Percentiles rank a stretch among this genome's conserved stretches.
phyloP scores from a whole-genome alignment of 176 grass and related monocot genomes.

The Oryza glaberrima region DNA sequence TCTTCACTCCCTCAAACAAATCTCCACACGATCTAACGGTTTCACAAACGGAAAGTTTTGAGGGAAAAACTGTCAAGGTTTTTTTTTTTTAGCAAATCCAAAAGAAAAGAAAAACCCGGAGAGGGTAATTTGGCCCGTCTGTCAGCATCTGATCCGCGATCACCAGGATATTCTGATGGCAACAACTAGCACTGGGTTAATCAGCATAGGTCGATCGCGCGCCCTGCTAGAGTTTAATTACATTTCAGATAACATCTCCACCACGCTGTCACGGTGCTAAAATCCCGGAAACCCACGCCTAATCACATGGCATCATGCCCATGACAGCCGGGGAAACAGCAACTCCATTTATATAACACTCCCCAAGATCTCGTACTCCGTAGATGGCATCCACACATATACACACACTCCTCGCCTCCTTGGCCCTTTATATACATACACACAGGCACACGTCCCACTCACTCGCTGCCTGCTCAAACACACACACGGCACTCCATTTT shows the following conservation, averaged over 20 bases:
- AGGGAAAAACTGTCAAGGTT: too few relatives aligned
- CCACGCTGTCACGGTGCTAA: background rate
- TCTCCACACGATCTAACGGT: too few relatives aligned
- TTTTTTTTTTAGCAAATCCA: too few relatives aligned
- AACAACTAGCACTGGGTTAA: background rate
- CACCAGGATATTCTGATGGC: too few relatives aligned
- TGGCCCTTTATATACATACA: constrained; percentile 6
- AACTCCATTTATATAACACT: background rate
- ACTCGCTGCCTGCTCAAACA: background rate
- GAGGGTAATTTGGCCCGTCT: too few relatives aligned
- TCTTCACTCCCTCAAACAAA: too few relatives aligned
- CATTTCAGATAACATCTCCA: background rate
- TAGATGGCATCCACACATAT: constrained; percentile 18
- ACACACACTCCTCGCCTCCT: background rate
- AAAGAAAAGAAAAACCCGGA: too few relatives aligned
- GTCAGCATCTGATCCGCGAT: too few relatives aligned
- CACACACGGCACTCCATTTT: background rate
- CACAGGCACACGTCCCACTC: background rate
- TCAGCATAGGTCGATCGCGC: background rate
- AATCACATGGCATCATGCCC: constrained; percentile 50
- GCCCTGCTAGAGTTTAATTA: background rate
- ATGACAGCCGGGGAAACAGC: constrained; percentile 37
- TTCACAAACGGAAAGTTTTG: too few relatives aligned
- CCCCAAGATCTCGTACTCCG: constrained; percentile 37
- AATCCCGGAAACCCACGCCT: constrained; percentile 46